Conservation (phyloP, 2,329 filamentous ascomycete species). For the Fusarium sp. region DNA sequence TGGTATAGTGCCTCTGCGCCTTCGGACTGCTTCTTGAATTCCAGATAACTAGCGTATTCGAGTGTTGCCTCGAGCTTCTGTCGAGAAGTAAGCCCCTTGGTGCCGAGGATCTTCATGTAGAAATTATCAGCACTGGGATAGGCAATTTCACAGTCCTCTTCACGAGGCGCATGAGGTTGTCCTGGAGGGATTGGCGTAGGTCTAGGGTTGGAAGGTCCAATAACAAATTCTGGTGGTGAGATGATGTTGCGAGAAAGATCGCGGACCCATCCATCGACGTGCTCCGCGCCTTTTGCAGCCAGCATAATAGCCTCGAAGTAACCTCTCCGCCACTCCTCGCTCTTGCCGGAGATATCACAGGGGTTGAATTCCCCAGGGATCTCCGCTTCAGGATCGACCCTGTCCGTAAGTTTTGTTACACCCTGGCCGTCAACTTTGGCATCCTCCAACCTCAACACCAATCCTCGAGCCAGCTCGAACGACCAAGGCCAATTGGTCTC, state of each 20-base stretch:
- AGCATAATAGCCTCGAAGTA: slow-evolving; percentile 88
- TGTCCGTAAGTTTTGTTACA: slow-evolving; percentile 61
- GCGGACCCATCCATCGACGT: slow-evolving; percentile 80
- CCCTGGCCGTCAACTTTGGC: slow-evolving; percentile 73
- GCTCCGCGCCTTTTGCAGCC: slow-evolving; percentile 79
- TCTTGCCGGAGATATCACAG: slow-evolving; percentile 78
- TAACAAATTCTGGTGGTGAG: slow-evolving; percentile 78
- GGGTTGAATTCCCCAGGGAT: slow-evolving; percentile 72
- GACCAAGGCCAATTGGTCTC: slow-evolving; percentile 75
- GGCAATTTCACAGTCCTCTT: slow-evolving; percentile 78
- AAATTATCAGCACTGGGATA: slow-evolving; percentile 78
- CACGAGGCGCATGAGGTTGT: slow-evolving; percentile 70
- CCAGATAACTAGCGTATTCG: slow-evolving; percentile 85
- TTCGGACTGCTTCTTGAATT: slow-evolving; percentile 75
- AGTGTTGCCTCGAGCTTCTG: slow-evolving; percentile 86
- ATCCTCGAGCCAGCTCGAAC: slow-evolving; percentile 67
- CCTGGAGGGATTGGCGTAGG: slow-evolving; percentile 78
- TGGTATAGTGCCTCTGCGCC: slow-evolving; percentile 78
- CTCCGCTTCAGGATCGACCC: slow-evolving; percentile 75
- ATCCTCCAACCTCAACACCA: slow-evolving; percentile 77
- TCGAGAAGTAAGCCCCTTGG: slow-evolving; percentile 78
- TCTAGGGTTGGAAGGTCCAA: slow-evolving; percentile 84
- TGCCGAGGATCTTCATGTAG: slow-evolving; percentile 85
- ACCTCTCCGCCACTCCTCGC: slow-evolving; percentile 84
- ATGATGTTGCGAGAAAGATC: slow-evolving; percentile 74